Conservation (phyloP, 805 yeast species). For the Schizosaccharomyces cryophilus region DNA sequence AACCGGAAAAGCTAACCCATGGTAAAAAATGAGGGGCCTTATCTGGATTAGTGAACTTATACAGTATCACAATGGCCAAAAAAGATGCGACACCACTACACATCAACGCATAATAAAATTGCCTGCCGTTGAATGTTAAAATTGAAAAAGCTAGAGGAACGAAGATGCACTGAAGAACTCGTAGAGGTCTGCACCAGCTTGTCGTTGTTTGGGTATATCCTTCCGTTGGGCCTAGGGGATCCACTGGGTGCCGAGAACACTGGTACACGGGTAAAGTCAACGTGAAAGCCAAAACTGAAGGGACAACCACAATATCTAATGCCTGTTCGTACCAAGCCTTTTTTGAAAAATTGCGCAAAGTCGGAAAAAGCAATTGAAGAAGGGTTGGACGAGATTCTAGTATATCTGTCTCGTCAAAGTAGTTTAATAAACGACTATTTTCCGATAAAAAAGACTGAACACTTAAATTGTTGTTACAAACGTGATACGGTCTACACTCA, state of each 20-base stretch:
- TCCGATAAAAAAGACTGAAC: neutral
- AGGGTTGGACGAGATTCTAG: neutral
- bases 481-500: neutral
- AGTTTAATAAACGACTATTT: neutral
- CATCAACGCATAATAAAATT: neutral
- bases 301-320: constrained; percentile 8
- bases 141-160: constrained; percentile 13
- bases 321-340: constrained; percentile 7
- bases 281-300: constrained; percentile 13
- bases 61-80: neutral
- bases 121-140: constrained; percentile 5
- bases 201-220: neutral
- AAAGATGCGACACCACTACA: neutral
- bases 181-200: constrained; percentile 4
- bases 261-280: constrained; percentile 16
- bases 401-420: neutral
- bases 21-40: neutral
- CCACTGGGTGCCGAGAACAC: neutral
- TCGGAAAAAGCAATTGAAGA: constrained; percentile 7
- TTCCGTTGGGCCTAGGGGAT: neutral
- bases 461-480: neutral
- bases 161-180: constrained; percentile 14
- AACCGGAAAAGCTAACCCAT: constrained; percentile 24
- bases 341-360: constrained; percentile 6
- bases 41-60: neutral